Base-by-base conservation (phyloP, 768 basidiomycete genomes). In the Daedalea quercina region DNA sequence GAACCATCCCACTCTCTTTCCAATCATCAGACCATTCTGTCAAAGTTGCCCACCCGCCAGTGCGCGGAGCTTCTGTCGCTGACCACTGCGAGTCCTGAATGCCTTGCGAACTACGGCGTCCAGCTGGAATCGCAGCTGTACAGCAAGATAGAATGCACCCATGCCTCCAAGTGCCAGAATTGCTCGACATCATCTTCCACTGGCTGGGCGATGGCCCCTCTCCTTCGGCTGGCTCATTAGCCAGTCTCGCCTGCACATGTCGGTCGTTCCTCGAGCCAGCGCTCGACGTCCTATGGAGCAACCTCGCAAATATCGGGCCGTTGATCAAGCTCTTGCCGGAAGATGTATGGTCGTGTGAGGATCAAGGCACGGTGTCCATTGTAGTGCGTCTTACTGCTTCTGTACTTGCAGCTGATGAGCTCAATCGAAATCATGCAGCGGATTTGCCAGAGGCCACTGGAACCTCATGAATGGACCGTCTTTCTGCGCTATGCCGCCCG, bases 301-400 rank as follows among this genome's bases (percentile, higher is more conserved):
- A 43, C 15, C 55, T 64, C 2, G 55, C 63, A 12, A 59, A 57
- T 12, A 62, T 64, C 54, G 6, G 34, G 44, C 60, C 58, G 4
- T 58, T 65, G 51, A 54, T 65, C 45, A 54, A 50, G 24, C 52
- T 53, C 19, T 53, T 57, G 6, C 57, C 57, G 4, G 17, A 40
- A 1, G 19, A 50, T 6, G 11, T 50, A 17, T 48, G 52, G 53
- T 26, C 9, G n/a, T n/a, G n/a, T n/a, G 12, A 50, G 26, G 2
- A 40, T 15, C 3, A 6, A 40, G 7, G 15, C 37, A 6, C 28
- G 6, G 28, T 6, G 28, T 40, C 37, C 37, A 8, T 40, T 40
- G 37, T 19, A 6, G 37, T 40, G 17, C 37, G 19, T 15, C 37
- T 6, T 11, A 31, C 28, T 40, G 37, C 17, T 15, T 15, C 37